Base-by-base conservation (phyloP, 208 protist species). In the Leishmania major region DNA sequence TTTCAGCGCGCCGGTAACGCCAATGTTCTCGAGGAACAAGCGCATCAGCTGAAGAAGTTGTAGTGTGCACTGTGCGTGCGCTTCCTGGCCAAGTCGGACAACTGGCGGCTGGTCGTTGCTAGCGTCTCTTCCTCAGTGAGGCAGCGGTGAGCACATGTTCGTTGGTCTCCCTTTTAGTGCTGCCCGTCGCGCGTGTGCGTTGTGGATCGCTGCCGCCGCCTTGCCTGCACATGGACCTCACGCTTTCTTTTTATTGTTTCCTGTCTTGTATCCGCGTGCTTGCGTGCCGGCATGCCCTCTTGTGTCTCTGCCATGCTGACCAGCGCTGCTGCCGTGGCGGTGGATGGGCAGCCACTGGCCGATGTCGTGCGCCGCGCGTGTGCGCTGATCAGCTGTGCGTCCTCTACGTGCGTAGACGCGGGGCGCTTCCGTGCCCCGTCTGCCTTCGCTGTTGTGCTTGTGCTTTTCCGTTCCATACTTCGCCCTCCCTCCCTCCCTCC, bases 1-100 rank as follows among this genome's bases (percentile, higher is more conserved):
- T 88, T 95, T 31, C 94, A 97, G 74, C 92, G 94, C 17, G 78
- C 59, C 6, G 92, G 90, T n/a, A 91, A 95, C 71, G 91, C 90
- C 17, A 95, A 95, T 15, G 70, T 95, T 8, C 53, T 97, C 35
- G 85, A 88, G 35, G 92, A 93, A 70, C 92, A 96, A 81, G 82
- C 92, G 57, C 57, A 81, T 19, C 64, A 87, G 70, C 53, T 87
- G 15, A 73, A 71, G 51, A 25, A 59, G 35, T 53, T 83, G n/a
- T 86, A 86, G 62, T 62, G 28, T 62, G 57, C 57, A 62, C 57
- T 15, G 25, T 31, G 17, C 57, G 57, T 15, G 57, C 7, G 25
- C 57, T 19, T 11, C 57, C 17, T 31, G 57, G 25, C 25, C 17
- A 25, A 7, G 57, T 62, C 57, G 5, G 1, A 31, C 25, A 31